A percentile compares a stretch with the other conserved stretches of the same genome.
These are phyloP conservation scores for Alternaria sp. DNA, from an alignment of 2,329 filamentous ascomycete species.

Conservation along the genomic window DNA sequence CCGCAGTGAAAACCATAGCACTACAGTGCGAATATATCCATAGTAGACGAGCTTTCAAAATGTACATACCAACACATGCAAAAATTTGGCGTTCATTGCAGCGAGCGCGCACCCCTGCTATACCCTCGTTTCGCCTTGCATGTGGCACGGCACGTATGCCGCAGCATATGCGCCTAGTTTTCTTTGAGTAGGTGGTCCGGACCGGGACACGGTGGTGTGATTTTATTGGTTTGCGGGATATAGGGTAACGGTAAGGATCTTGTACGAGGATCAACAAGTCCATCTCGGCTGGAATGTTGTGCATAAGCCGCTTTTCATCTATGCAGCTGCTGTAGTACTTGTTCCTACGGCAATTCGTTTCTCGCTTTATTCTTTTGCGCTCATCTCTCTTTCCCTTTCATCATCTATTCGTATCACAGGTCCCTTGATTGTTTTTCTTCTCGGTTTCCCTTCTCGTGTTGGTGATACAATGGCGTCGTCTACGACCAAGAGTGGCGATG, in stretches of 20 bases:
- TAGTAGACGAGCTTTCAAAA: not conserved
- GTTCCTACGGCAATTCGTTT: constrained; percentile 4
- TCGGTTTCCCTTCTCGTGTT: not conserved
- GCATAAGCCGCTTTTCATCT: constrained; percentile 5
- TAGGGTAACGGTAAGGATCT: constrained; percentile 1
- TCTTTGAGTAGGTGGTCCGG: constrained; percentile 25
- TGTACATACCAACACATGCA: not conserved
- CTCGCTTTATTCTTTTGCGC: not conserved
- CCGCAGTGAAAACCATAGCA: not conserved
- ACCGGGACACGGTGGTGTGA: constrained; percentile 7
- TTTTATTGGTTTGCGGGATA: constrained; percentile 13
- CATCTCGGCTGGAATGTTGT: constrained; percentile 10
- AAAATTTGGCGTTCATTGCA: constrained; percentile 1
- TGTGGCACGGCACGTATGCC: constrained; percentile 2
- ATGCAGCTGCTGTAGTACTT: constrained; percentile 3
- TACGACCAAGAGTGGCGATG: constrained; percentile 19
- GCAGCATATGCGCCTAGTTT: constrained; percentile 11
- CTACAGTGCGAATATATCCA: not conserved
- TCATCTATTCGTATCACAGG: not conserved
- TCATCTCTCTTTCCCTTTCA: not conserved
- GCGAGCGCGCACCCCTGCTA: constrained; percentile 14
- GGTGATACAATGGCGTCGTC: constrained; percentile 20
- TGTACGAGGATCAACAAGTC: constrained; percentile 4
- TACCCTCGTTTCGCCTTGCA: constrained; percentile 14
- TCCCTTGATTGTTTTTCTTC: not conserved